Evolutionary conservation across 805 yeast genomes (phyloP), one percentile per base, ranked within the genome.

Genomic region (Blastobotrys americana): DNA sequence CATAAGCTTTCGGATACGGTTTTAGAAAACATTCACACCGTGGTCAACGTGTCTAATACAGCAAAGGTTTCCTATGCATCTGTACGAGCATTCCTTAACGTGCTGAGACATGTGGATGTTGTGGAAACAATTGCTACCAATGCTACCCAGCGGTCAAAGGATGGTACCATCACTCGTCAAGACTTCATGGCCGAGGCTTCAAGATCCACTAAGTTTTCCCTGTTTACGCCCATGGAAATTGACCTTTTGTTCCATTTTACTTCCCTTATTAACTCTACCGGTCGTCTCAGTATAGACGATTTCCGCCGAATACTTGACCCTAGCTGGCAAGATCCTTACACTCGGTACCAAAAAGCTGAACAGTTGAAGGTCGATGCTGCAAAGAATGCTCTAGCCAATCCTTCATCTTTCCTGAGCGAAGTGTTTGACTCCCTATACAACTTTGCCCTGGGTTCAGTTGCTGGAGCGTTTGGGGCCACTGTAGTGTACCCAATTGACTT

Each of bases 381-480:
- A 35, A 67, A 65, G 52, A 64, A 66, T 49, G 68, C 68, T 20
- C 55, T 60, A 22, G 22, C 45, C 18, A 63, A 57, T 34, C 70
- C 70, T 18, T 49, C 52, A 18, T 61, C 70, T 17, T 74, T 74
- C 51, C 52, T 71, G 76, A 84, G 58, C 37, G 67, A 67, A 54
- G 80, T 90, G 41, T 86, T 90, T 51, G 94, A 85, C 59, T 85
- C 95, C 5, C 73, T 82, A 45, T 86, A 89, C 66, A 87, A 94
- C 47, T 90, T 90, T 65, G 68, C 84, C 23, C 70, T 90, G 47
- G 98, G 98, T 15, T 87, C 97, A 3, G 74, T 89, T 41, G 97
- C 98, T 25, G 98, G 98, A 47, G 93, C 96, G 55, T 80, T 90
- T 65, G 98, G 98, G 50, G 97, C 98, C n/a, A 86, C 96, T 4